phyloP scores from a whole-genome alignment of 2,329 filamentous ascomycete genomes.

The Neopestalotiopsis rosae region DNA sequence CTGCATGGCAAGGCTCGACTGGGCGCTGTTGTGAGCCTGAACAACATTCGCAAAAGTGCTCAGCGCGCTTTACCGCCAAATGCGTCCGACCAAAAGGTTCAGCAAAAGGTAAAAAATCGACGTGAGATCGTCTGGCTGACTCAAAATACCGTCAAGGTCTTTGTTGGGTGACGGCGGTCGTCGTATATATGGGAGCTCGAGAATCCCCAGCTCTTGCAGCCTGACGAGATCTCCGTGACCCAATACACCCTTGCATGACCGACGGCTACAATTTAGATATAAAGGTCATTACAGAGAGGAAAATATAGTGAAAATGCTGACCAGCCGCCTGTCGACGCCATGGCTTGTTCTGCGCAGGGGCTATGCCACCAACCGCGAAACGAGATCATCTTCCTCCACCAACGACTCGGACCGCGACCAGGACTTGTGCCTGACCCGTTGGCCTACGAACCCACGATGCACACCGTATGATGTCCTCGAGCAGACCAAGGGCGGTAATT shows the following conservation, averaged over 20 bases:
- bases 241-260: too few relatives aligned
- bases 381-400: neutral
- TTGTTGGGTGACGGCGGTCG: too few relatives aligned
- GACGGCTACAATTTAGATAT: too few relatives aligned
- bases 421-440: neutral
- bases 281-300: too few relatives aligned
- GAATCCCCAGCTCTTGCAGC: too few relatives aligned
- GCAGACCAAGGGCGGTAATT: neutral
- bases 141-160: too few relatives aligned
- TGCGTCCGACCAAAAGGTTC: neutral
- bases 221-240: too few relatives aligned
- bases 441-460: constrained; percentile 2
- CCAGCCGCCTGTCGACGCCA: neutral
- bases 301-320: neutral
- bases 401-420: neutral
- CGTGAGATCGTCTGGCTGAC: too few relatives aligned
- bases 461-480: constrained; percentile 12
- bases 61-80: neutral
- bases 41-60: neutral
- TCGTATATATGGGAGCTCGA: too few relatives aligned
- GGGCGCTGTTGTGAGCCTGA: neutral
- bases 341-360: neutral
- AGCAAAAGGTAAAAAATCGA: too few relatives aligned
- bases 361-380: neutral
- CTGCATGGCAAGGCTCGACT: too few relatives aligned